Base-by-base conservation (phyloP, 23 red algal species). In the Porphyridium purpureum region DNA sequence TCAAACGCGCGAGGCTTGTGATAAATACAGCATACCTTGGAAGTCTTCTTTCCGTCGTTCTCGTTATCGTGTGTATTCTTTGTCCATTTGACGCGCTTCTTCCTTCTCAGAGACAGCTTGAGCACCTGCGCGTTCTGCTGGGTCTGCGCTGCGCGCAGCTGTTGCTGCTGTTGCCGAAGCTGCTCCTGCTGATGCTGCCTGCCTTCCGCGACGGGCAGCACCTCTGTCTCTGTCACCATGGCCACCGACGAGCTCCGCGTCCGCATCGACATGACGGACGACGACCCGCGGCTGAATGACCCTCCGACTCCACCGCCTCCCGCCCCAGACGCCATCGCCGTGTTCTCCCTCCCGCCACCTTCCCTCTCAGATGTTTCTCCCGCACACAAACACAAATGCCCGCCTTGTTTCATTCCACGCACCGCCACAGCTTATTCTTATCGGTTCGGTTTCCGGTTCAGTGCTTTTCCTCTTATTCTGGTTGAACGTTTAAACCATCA, bases 41-140 rank as follows among this genome's bases (percentile, higher is more conserved):
- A 93, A 21, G 62, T 80, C 23, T 63, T 57, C 29, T 75, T 72
- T 29, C 64, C 65, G 11, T 93, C 84, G 48, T 74, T 61, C 67
- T 93, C 84, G 48, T 93, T 93, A 21, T 93, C 74, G 24, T 81
- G 84, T 11, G 84, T 93, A 20, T 93, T 74, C 19, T 60, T 30
- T 14, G 74, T 81, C 84, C 84, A 93, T 29, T 57, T 51, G 28
- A 85, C 80, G 8, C 80, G 29, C 33, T 44, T 11, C 38, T 17
- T 44, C 11, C 11, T 11, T 17, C 38, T 44, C 38, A 44, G 17
- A 44, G 11, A 17, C 11, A 44, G 38, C 38, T 44, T 44, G 11
- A 44, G 17, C 11, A 44, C 38, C 38, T 44, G 38, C 11, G 11
- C 38, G 17, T 17, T 17, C 38, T 44, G 11, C 38, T 44, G 11